These are phyloP conservation scores for Thielaviopsis cerberus DNA, from an alignment of 2,329 filamentous ascomycete genomes.

Conservation along the genomic window DNA sequence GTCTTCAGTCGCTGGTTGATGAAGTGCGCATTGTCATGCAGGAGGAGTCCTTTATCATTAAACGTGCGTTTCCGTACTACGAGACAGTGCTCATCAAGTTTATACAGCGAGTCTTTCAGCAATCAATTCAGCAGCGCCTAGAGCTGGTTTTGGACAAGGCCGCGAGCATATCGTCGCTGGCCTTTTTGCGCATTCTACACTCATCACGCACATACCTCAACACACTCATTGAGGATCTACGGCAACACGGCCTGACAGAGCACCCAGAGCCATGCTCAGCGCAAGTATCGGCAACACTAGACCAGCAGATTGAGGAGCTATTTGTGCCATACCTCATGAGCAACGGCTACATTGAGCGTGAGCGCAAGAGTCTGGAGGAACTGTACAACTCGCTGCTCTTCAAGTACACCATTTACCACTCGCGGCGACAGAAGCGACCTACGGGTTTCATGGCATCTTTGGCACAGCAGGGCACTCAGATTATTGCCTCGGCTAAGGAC, in stretches of 20 bases:
- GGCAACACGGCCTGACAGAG: slow-evolving; percentile 83
- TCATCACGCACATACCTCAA: slow-evolving; percentile 80
- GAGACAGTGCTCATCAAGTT: slow-evolving; percentile 88
- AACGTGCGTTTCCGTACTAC: slow-evolving; percentile 86
- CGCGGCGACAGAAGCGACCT: slow-evolving; percentile 66
- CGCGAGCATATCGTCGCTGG: slow-evolving; percentile 72
- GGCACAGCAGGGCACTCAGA: slow-evolving; percentile 73
- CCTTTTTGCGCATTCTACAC: slow-evolving; percentile 79
- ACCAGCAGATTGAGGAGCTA: slow-evolving; percentile 59
- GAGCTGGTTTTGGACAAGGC: slow-evolving; percentile 95
- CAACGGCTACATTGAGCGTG: slow-evolving; percentile 52
- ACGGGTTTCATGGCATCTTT: slow-evolving; percentile 85
- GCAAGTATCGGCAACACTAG: slow-evolving; percentile 58
- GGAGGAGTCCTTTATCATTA: slow-evolving; percentile 93
- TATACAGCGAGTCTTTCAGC: slow-evolving; percentile 87
- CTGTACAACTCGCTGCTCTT: slow-evolving; percentile 81
- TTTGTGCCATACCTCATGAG: slow-evolving; percentile 54
- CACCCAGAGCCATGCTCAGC: slow-evolving; percentile 81
- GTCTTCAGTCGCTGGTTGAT: slow-evolving; percentile 76
- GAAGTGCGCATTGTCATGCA: slow-evolving; percentile 92
- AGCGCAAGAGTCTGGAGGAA: slow-evolving; percentile 54
- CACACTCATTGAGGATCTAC: slow-evolving; percentile 74
- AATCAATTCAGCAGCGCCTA: slow-evolving; percentile 87
- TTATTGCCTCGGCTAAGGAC: slow-evolving; percentile 74
- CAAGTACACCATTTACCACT: slow-evolving; percentile 93